These are phyloP conservation scores for Hypoxylon fragiforme DNA, from an alignment of 495 filamentous ascomycete species.

Conservation along the genomic window DNA sequence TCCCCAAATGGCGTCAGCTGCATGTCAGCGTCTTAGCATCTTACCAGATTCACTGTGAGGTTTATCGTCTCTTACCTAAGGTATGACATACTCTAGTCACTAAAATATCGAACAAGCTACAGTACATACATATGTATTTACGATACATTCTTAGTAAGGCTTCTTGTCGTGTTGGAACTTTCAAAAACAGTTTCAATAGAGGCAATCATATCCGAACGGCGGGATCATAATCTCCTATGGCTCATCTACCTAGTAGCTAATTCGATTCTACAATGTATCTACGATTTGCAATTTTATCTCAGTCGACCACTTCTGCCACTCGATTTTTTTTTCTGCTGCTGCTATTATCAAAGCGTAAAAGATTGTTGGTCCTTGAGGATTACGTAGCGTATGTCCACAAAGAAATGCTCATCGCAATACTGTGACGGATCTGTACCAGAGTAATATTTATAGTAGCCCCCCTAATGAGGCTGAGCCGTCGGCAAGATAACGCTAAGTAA, in stretches of 20 bases:
- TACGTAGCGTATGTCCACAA: conserved; percentile 7
- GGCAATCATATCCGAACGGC: neutral
- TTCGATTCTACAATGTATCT: too few relatives aligned
- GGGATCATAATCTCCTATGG: too few relatives aligned
- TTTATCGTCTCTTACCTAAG: too few relatives aligned
- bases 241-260: too few relatives aligned
- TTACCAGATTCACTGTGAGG: neutral
- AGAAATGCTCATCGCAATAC: neutral
- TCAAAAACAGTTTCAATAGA: too few relatives aligned
- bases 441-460: conserved; percentile 32
- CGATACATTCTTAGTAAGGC: neutral
- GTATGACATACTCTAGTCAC: conserved; percentile 7
- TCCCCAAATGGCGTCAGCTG: conserved; percentile 18
- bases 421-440: neutral
- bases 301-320: too few relatives aligned
- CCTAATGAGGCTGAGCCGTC: conserved; percentile 17
- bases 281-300: too few relatives aligned
- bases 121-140: too few relatives aligned
- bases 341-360: too few relatives aligned
- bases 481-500: conserved; percentile 3
- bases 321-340: too few relatives aligned
- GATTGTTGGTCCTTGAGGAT: neutral
- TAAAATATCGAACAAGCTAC: too few relatives aligned
- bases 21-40: conserved; percentile 12
- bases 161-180: neutral